Evolutionary conservation across 768 basidiomycete genomes (phyloP), one percentile per base, ranked within the genome.

Genomic region (Lentinula lateritia): DNA sequence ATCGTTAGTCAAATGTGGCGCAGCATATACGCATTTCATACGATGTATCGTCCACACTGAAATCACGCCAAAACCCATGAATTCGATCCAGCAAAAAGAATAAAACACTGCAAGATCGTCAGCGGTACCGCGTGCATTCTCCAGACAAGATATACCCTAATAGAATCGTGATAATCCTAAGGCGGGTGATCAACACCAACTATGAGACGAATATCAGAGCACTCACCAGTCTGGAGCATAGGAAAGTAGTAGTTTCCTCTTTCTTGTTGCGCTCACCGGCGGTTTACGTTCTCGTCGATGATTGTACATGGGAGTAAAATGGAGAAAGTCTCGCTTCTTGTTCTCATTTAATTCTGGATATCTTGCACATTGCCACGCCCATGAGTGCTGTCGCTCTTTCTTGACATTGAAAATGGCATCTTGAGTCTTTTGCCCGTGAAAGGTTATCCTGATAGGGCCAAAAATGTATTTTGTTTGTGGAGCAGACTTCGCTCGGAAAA

Each of bases 171-270:
- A 92, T 68, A 45, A 84, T 69, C 92, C 92, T 92, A 62, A 5
- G 23, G 3, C 28, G 39, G 38, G 32, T 10, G 28, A 48, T 28
- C 42, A n/a, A 28, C 28, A 28, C 28, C 28, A 50, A 36, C n/a
- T 9, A 34, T 8, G 61, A 39, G 38, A 50, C 7, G 3, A 50
- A 34, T 28, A 16, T 56, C 2, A 42, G 50, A 15, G 7, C 13
- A 63, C 83, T 58, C 63, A 91, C 90, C 91, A 93, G 67, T 93
- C 91, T 0, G 89, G 88, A 23, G 83, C 80, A 73, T 93, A 92
- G 3, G 87, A 88, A 43, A 76, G 67, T 20, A 90, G 62, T 9
- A 90, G 71, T 61, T 77, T 74, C 62, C 75, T 71, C 38, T 75
- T 73, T 53, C 77, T 67, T 23, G 66, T 55, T 28, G 75, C 41